Evolutionary conservation across 2,329 filamentous ascomycete species (phyloP), one percentile per base, ranked within the genome.

Genomic region (Fonsecaea pedrosoi): DNA sequence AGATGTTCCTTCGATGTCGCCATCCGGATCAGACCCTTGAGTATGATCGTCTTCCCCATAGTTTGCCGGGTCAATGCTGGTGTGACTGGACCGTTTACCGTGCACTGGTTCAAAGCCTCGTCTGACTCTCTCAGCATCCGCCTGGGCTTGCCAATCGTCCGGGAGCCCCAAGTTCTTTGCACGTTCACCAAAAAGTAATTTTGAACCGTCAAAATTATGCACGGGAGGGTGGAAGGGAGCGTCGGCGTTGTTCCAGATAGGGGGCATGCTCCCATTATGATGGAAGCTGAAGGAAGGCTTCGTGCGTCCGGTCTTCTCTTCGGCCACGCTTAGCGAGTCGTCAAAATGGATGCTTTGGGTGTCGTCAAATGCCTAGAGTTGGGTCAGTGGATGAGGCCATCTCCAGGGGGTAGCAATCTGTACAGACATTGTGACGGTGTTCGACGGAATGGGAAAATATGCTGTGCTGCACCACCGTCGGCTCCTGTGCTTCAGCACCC

Each of bases 321-420:
- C 64, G 53, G 45, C 58, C 34, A 68, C 42, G 48, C 65, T 67
- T 34, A 54, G 66, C 10, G 65, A 69, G 45, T 71, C 67, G 21
- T 72, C 70, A 45, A 71, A 60, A 40, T 68, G 61, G 32, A 72
- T 62, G 58, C 69, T 72, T 56, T 64, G 48, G 6, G 70, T 72
- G 54, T 72, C 67, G 42, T 72, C 70, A 53, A 72, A 72, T 4
- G 64, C 65, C 57, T 60, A 62, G 15, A 59, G 32, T 8, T 38
- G 18, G 10, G 48, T 61, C 38, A 61, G 59, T 54, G n/a, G 25
- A 15, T 40, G 30, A 40, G 2, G 4, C 21, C 45, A 10, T 40
- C 8, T 13, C 32, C 8, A 12, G n/a, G 40, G 15, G 15, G 2
- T 12, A 54, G 25, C 9, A 42, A 18, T 21, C 10, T 35, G 32